phyloP scores from a whole-genome alignment of 2,329 filamentous ascomycete genomes.

The Colletotrichum lupini region DNA sequence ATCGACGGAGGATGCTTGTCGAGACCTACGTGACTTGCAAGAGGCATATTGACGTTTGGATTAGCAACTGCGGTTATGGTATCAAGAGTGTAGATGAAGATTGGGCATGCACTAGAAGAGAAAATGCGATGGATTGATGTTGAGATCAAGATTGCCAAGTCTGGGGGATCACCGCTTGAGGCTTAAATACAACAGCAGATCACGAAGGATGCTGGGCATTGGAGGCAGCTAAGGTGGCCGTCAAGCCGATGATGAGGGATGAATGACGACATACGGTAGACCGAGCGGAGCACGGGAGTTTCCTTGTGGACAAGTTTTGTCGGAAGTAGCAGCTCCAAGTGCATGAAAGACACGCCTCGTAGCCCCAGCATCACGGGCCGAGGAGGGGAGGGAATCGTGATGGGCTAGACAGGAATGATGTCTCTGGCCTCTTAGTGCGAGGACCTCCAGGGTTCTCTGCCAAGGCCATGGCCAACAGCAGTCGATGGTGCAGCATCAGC shows the following conservation, averaged over 20 bases:
- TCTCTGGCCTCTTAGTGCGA: not conserved
- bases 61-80: not conserved
- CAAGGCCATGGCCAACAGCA: slow-evolving; percentile 16
- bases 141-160: not conserved
- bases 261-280: slow-evolving; percentile 30
- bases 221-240: not conserved
- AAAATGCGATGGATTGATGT: not conserved
- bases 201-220: not conserved
- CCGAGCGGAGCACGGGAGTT: slow-evolving; percentile 16
- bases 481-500: not conserved
- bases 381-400: slow-evolving; percentile 7
- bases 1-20: not conserved
- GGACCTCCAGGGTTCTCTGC: slow-evolving; percentile 10
- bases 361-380: slow-evolving; percentile 22
- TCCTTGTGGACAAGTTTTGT: not conserved
- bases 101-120: not conserved
- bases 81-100: not conserved
- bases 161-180: not conserved
- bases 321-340: not conserved
- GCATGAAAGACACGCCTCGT: not conserved
- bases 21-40: slow-evolving; percentile 31
- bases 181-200: slow-evolving; percentile 25
- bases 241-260: slow-evolving; percentile 20
- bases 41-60: slow-evolving; percentile 26
- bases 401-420: slow-evolving; percentile 6